Evolutionary conservation across 331 rosid genomes (phyloP).

Genomic region (Quercus phellos): DNA sequence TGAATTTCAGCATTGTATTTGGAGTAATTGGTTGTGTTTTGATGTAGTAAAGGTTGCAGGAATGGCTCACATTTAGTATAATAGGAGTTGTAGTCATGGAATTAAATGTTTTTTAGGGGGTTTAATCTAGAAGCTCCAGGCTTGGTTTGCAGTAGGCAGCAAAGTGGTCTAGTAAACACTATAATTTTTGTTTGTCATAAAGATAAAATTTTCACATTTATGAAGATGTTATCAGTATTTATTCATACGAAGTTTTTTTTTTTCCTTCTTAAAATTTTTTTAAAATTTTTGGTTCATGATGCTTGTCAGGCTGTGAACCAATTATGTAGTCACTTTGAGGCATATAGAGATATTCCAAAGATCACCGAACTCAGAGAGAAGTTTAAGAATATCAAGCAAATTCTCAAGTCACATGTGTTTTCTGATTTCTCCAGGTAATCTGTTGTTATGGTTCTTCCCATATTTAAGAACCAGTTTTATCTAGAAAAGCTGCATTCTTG

Average conservation of each 20-base stretch:
- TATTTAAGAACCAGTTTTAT: not conserved
- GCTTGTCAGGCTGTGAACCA: constrained; percentile 93
- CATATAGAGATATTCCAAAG: constrained; percentile 94
- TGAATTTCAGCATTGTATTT: not conserved
- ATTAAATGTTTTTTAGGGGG: not conserved
- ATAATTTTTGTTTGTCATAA: not conserved
- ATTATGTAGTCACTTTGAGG: constrained; percentile 94
- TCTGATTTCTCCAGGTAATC: constrained; percentile 94
- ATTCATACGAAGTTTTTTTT: not conserved
- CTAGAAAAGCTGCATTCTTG: not conserved
- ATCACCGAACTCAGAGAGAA: constrained; percentile 97
- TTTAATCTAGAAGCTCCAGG: not conserved
- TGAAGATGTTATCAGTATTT: not conserved
- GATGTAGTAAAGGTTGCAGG: not conserved
- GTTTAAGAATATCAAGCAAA: constrained; percentile 95
- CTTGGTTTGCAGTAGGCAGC: not conserved
- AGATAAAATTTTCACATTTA: not conserved
- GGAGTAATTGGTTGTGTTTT: not conserved
- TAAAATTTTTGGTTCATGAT: constrained; percentile 5
- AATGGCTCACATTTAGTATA: not conserved
- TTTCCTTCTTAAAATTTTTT: not conserved
- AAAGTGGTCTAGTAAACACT: not conserved
- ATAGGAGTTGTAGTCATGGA: not conserved
- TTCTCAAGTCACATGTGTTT: constrained; percentile 90
- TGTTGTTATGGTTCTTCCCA: constrained; percentile 6